These are phyloP conservation scores for Neurospora intermedia DNA, from an alignment of 495 filamentous ascomycete genomes.

Conservation along the genomic window DNA sequence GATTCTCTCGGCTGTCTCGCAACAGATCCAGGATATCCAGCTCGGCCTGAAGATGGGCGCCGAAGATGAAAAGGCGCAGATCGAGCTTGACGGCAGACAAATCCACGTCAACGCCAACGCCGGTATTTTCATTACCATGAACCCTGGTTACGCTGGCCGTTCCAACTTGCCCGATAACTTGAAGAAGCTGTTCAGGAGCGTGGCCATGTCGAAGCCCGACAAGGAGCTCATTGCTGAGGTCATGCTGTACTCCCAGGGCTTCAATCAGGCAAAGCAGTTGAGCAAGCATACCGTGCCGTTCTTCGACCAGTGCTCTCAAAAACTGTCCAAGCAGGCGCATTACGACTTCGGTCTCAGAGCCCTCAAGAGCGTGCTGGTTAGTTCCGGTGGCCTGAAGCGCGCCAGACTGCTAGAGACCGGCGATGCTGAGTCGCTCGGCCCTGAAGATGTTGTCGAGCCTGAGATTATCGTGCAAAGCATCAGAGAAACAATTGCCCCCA, in stretches of 20 bases:
- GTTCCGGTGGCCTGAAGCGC: slow-evolving; percentile 91
- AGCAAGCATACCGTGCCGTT: slow-evolving; percentile 95
- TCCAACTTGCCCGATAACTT: slow-evolving; percentile 97
- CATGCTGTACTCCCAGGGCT: slow-evolving; percentile 99
- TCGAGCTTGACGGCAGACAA: slow-evolving; percentile 85
- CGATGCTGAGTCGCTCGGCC: slow-evolving; percentile 39
- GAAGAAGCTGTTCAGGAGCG: slow-evolving; percentile 98
- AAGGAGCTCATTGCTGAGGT: slow-evolving; percentile 99
- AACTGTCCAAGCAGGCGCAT: slow-evolving; percentile 89
- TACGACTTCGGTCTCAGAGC: slow-evolving; percentile 98
- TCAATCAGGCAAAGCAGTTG: slow-evolving; percentile 85
- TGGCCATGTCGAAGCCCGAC: slow-evolving; percentile 99
- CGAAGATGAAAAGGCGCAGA: slow-evolving; percentile 69
- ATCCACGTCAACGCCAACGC: slow-evolving; percentile 82
- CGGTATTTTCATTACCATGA: slow-evolving; percentile 99
- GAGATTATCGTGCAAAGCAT: slow-evolving; percentile 98
- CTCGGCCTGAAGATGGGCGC: slow-evolving; percentile 75
- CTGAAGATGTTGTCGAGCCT: slow-evolving; percentile 75
- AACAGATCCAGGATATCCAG: slow-evolving; percentile 98
- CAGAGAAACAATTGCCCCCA: slow-evolving; percentile 95
- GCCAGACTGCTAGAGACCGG: slow-evolving; percentile 51
- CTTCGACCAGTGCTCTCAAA: slow-evolving; percentile 77
- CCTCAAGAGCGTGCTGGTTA: slow-evolving; percentile 94
- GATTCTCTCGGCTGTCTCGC: slow-evolving; percentile 93
- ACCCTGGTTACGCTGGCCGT: slow-evolving; percentile 94